Evolutionary conservation across 2,329 filamentous ascomycete genomes (phyloP).

Genomic region (Curvularia spicifera): DNA sequence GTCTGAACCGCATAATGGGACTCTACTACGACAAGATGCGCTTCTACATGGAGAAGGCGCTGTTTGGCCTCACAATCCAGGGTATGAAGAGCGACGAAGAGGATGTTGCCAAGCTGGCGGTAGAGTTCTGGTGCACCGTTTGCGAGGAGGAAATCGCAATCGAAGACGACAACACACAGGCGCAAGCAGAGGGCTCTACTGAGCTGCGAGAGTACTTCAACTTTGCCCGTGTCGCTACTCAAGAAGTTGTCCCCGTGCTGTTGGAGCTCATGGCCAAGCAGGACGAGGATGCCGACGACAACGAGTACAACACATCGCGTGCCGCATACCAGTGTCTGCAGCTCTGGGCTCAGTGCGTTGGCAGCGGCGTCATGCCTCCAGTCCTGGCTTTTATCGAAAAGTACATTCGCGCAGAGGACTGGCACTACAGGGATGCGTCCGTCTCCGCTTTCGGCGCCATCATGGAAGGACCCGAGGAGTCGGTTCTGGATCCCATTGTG

Average conservation of each 20-base stretch:
- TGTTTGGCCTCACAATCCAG: conserved; percentile 95
- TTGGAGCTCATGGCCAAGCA: conserved; percentile 91
- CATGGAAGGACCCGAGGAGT: conserved; percentile 97
- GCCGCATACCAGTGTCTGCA: conserved; percentile 96
- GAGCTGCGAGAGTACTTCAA: conserved; percentile 94
- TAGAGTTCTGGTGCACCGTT: conserved; percentile 99
- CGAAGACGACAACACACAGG: conserved; percentile 90
- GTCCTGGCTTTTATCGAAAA: conserved; percentile 91
- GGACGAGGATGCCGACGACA: conserved; percentile 94
- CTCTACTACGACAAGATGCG: conserved; percentile 99
- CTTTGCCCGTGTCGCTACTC: conserved; percentile 90
- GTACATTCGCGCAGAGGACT: conserved; percentile 88
- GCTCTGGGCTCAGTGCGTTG: conserved; percentile 92
- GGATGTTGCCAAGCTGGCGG: conserved; percentile 95
- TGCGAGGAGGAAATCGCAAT: conserved; percentile 98
- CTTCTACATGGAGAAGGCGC: conserved; percentile 99
- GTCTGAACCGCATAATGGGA: conserved; percentile 97
- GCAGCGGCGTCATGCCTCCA: conserved; percentile 79
- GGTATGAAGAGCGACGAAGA: conserved; percentile 99
- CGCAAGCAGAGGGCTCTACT: conserved; percentile 73
- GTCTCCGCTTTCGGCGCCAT: conserved; percentile 98
- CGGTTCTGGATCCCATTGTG: conserved; percentile 88
- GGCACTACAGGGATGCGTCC: conserved; percentile 92
- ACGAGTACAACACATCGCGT: conserved; percentile 96
- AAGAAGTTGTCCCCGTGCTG: conserved; percentile 92